Evolutionary conservation across 1,139 yeast genomes (phyloP).

Genomic region (Blastobotrys persicus): DNA sequence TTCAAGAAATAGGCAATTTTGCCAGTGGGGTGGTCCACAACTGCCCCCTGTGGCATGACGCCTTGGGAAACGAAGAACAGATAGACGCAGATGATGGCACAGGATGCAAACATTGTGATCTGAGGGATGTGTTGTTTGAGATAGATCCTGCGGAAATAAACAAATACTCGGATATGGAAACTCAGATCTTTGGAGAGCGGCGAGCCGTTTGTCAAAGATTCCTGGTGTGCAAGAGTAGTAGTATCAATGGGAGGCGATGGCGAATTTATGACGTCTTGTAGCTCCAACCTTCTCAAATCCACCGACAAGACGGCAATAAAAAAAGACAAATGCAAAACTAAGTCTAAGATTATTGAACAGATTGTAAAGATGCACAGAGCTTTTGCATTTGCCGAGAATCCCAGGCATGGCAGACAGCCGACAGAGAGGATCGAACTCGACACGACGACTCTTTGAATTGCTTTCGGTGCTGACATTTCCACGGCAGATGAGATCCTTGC

Average conservation of each 20-base stretch:
- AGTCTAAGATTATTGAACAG: constrained; percentile 53
- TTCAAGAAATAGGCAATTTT: constrained; percentile 14
- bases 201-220: background rate
- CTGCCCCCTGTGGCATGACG: constrained; percentile 1
- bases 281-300: constrained; percentile 62
- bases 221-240: background rate
- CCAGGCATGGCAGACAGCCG: constrained; percentile 19
- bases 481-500: constrained; percentile 40
- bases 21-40: constrained; percentile 16
- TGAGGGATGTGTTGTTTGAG: constrained; percentile 12
- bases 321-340: constrained; percentile 58
- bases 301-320: constrained; percentile 63
- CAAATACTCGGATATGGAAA: constrained; percentile 13
- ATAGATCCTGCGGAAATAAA: constrained; percentile 15
- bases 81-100: constrained; percentile 9
- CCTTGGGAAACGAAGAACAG: constrained; percentile 14
- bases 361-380: constrained; percentile 44
- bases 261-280: constrained; percentile 49
- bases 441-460: constrained; percentile 36
- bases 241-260: background rate
- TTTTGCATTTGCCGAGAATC: constrained; percentile 36
- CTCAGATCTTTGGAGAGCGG: constrained; percentile 5
- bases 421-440: constrained; percentile 31
- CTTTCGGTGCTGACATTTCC: constrained; percentile 37
- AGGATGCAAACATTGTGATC: constrained; percentile 10